A percentile compares a stretch with the other conserved stretches of the same genome.
These are phyloP conservation scores for Mortierella polycephala DNA, from an alignment of 371 early-diverging fungal species.

Conservation along the genomic window DNA sequence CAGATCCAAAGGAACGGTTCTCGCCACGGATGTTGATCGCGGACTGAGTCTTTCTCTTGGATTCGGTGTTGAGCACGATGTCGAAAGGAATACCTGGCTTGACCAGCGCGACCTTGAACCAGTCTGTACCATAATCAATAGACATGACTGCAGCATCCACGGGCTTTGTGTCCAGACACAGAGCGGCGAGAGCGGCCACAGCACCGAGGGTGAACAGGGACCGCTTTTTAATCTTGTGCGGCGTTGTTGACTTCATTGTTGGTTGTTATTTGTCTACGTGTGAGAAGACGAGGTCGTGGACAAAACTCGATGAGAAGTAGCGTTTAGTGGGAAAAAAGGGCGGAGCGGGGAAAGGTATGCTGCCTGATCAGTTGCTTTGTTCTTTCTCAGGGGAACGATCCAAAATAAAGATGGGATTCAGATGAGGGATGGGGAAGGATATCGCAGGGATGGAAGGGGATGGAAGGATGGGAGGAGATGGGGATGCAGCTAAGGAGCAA, in stretches of 20 bases:
- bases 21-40: conserved; percentile 83
- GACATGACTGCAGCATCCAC: conserved; percentile 84
- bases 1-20: conserved; percentile 90
- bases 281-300: neutral
- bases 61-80: conserved; percentile 94
- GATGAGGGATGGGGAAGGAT: too few relatives aligned
- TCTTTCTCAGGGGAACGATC: too few relatives aligned
- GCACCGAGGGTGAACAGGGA: conserved; percentile 48
- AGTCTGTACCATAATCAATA: conserved; percentile 96
- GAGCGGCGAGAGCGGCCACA: conserved; percentile 47
- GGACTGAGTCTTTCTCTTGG: conserved; percentile 92
- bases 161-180: conserved; percentile 36
- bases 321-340: neutral
- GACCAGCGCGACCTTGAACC: conserved; percentile 95
- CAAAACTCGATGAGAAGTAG: neutral
- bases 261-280: neutral
- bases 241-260: conserved; percentile 16
- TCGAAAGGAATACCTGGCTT: conserved; percentile 92
- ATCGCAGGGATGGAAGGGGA: too few relatives aligned
- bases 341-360: neutral
- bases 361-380: neutral
- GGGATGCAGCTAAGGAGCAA: too few relatives aligned
- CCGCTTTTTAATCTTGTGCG: conserved; percentile 33
- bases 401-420: too few relatives aligned
- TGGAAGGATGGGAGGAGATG: too few relatives aligned